Base-by-base conservation (phyloP, 2,329 filamentous ascomycete genomes). In the Cryphonectria parasitica region DNA sequence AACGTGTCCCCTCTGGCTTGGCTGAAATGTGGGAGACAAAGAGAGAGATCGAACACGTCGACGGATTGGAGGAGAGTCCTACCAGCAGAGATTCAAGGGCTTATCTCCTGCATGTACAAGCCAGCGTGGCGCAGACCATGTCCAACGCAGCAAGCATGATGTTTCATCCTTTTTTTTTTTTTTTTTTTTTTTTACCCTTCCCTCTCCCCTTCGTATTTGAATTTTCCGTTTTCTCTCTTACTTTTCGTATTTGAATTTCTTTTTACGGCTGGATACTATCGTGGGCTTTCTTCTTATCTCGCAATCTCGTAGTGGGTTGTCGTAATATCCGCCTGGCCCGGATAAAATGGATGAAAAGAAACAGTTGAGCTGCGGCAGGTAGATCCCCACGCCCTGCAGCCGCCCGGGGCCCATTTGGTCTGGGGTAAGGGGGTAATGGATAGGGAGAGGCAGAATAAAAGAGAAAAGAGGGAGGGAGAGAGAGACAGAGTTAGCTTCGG, bases 221-320 rank as follows among this genome's bases (percentile, higher is more conserved):
- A 15, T 28, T 7, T 56, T 56, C 6, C 34, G 8, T 2, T 28
- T 56, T 2, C 15, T 56, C 2, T 56, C 28, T 56, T 31, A 5
- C 8, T 8, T 28, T 54, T 28, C 34, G 34, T 34, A 34, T 34
- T 34, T 3, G 34, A 34, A 34, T 56, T 56, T 31, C 6, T 5
- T 8, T 28, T 54, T 28, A 17, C 52, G 28, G 54, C 54, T 58
- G 28, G 28, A 58, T 7, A 6, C 25, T 56, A 28, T 58, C 54
- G 54, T 31, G 54, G 28, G 7, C 45, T 49, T 31, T 41, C 19
- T 45, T 22, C 49, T 58, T 31, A 68, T 64, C 67, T 67, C 65
- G 70, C 67, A 69, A 67, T 67, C 36, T 49, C 64, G 64, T 49
- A 31, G 28, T 31, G 62, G 39, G 65, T 10, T 69, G 58, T 64